Evolutionary conservation across 345 rosid species (phyloP).

Genomic region (Raphanus raphanistrum): DNA sequence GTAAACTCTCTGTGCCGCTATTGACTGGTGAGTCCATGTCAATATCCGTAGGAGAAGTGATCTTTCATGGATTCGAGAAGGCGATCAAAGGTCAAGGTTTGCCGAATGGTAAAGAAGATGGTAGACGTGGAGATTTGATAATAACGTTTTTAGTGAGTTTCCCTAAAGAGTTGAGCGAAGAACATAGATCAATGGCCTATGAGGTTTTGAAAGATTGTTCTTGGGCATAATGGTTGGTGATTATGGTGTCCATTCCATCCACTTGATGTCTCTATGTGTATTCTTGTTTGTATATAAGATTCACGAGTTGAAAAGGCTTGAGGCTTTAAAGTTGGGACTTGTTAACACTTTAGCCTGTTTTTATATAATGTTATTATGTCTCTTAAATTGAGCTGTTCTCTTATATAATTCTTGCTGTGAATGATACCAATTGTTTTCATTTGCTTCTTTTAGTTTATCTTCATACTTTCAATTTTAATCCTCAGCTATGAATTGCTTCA

Average conservation of each 20-base stretch:
- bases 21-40: slow-evolving; percentile 61
- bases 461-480: background rate
- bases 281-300: slow-evolving; percentile 27
- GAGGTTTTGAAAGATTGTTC: slow-evolving; percentile 57
- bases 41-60: slow-evolving; percentile 50
- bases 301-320: slow-evolving; percentile 11
- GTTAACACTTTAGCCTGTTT: slow-evolving; percentile 20
- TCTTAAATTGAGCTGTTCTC: too few species aligned
- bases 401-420: too few species aligned
- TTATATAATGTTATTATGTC: background rate
- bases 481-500: background rate
- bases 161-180: slow-evolving; percentile 51
- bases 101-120: slow-evolving; percentile 55
- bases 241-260: background rate
- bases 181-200: slow-evolving; percentile 51
- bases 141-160: slow-evolving; percentile 62
- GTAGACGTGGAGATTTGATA: slow-evolving; percentile 62
- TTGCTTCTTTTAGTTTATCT: slow-evolving; percentile 5
- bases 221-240: slow-evolving; percentile 19
- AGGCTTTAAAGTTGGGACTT: slow-evolving; percentile 8
- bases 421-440: background rate
- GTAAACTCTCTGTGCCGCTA: slow-evolving; percentile 65
- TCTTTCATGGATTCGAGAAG: slow-evolving; percentile 66
- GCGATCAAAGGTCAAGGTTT: slow-evolving; percentile 71
- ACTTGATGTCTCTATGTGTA: background rate